Evolutionary conservation across 768 basidiomycete species (phyloP).

Genomic region (Pholiota molesta): DNA sequence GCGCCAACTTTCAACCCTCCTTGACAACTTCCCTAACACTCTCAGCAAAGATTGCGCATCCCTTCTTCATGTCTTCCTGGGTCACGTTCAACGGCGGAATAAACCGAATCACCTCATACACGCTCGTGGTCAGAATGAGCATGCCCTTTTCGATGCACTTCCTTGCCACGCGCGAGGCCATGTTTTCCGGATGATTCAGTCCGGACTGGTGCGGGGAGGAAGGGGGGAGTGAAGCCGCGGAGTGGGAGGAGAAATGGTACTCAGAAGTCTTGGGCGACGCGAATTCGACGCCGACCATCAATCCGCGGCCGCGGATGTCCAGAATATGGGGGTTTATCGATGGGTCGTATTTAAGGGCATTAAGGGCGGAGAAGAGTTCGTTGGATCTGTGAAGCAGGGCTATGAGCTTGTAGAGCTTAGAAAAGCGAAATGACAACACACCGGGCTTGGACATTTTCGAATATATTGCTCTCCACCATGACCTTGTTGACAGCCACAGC

Average conservation of each 20-base stretch:
- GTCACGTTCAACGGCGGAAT: conserved; percentile 90
- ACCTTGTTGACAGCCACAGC: conserved; percentile 80
- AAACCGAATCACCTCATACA: conserved; percentile 88
- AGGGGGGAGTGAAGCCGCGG: conserved; percentile 10
- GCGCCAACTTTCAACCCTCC: conserved; percentile 36
- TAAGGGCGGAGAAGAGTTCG: conserved; percentile 69
- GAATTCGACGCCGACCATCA: conserved; percentile 90
- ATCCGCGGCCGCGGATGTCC: conserved; percentile 86
- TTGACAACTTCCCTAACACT: conserved; percentile 71
- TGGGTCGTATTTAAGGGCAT: conserved; percentile 57
- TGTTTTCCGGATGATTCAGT: conserved; percentile 37
- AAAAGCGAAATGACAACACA: conserved; percentile 27
- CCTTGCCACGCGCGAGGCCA: conserved; percentile 73
- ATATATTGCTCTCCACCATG: conserved; percentile 78
- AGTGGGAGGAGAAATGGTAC: conserved; percentile 30
- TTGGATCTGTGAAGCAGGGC: conserved; percentile 49
- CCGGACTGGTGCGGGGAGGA: background rate
- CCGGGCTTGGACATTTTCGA: conserved; percentile 79
- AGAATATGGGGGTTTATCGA: conserved; percentile 61
- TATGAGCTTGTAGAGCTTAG: background rate
- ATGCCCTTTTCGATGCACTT: conserved; percentile 87
- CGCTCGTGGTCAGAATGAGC: conserved; percentile 86
- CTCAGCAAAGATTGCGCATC: conserved; percentile 64
- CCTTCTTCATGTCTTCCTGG: conserved; percentile 72
- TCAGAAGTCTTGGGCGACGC: conserved; percentile 59